Evolutionary conservation across 495 filamentous ascomycete species (phyloP), one percentile per base, ranked within the genome.

Genomic region (Tirmania nivea): DNA sequence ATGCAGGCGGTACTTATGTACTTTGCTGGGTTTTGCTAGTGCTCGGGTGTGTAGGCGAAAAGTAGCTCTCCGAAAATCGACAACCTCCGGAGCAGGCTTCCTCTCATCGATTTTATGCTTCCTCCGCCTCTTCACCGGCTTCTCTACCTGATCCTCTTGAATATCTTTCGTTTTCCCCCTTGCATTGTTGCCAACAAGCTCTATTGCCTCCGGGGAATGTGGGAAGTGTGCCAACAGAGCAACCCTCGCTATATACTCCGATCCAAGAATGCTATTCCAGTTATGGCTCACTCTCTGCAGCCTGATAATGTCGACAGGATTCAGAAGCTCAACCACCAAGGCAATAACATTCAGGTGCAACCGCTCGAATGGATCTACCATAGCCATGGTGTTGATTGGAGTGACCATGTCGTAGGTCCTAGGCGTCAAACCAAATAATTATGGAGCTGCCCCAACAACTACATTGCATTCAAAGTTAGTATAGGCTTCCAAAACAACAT

Each of bases 161-260:
- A 12, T 16, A 21, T 51, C 11, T n/a, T 47, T 42, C 10, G 54
- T 47, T 19, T 48, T 61, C 14, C 54, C 56, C 45, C 51, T 20
- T 50, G 59, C 58, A 54, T 61, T 61, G 35, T 47, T 61, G 48
- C 54, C 49, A 39, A 57, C 52, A 4, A 61, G 49, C 45, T 58
- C 54, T 50, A 53, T 61, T 17, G 59, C 60, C 56, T 61, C 59
- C 25, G 51, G 60, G 37, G 59, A 61, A 19, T 50, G 48, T 36
- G 59, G 59, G 31, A 61, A 61, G 36, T 61, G 59, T 19, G 59
- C 59, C 39, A 57, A 58, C 39, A 61, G 49, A 20, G 55, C 59
- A 45, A 61, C 59, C 42, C 60, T 61, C 31, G 58, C 57, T 58
- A 61, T 61, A 36, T 61, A 61, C 12, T 61, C 59, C 14, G 59